Base-by-base conservation (phyloP, 2,329 filamentous ascomycete species). In the Ceratocystis smalleyi region DNA sequence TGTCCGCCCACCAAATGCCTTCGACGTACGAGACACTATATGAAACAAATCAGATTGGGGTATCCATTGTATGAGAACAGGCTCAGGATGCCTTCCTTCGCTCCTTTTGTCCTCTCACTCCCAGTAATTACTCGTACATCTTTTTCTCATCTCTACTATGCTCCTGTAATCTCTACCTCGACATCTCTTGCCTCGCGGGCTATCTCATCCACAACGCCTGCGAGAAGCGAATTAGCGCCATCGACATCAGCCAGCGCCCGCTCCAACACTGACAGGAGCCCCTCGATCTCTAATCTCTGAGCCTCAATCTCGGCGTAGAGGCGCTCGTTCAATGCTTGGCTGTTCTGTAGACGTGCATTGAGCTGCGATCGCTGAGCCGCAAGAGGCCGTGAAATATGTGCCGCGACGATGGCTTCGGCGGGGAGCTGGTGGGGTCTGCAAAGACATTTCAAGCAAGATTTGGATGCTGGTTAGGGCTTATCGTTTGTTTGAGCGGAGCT, bases 241-340 rank as follows among this genome's bases (percentile, higher is more conserved):
- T 78, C 77, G 45, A 85, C 75, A 70, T 86, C 83, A 51, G 74
- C 76, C 35, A 83, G 75, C 5, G 78, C 75, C 32, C 72, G 74
- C 69, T 84, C 82, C 12, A 84, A 75, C 12, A 74, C 71, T 1
- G 69, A 72, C 24, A 84, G 72, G 49, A 86, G 73, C 22, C 71
- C 72, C 63, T 78, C 78, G 43, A 83, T 79, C 73, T 85, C 82
- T 1, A 72, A 73, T 67, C 81, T 77, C 75, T 86, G 83, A 49
- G 71, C 72, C 61, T 74, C 72, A 12, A 86, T 75, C 63, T 78
- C 77, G 54, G 77, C 76, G 65, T 77, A 79, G 19, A 85, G 73
- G 5, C 73, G 74, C 15, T 79, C 78, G 70, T 86, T 86, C 69
- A 80, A 77, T 17, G 77, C 75, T 70, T 84, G 81, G 54, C 76